Evolutionary conservation across 2,329 filamentous ascomycete species (phyloP).

Genomic region (Cladosporium velox): DNA sequence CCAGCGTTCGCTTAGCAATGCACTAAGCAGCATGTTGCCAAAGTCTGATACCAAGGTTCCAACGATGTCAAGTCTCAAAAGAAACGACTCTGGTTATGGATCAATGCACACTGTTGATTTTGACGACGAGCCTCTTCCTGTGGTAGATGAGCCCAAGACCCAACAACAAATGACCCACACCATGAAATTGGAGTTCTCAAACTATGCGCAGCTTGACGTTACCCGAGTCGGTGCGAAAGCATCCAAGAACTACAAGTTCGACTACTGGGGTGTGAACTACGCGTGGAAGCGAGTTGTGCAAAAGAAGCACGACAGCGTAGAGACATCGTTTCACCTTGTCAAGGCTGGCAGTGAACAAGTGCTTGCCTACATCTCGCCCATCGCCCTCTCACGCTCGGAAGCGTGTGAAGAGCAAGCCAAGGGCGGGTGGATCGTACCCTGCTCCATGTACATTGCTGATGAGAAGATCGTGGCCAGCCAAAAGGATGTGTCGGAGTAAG

Average conservation of each 20-base stretch:
- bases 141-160: constrained; percentile 38
- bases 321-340: constrained; percentile 55
- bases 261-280: constrained; percentile 89
- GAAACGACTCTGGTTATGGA: constrained; percentile 62
- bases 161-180: constrained; percentile 55
- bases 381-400: constrained; percentile 71
- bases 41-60: constrained; percentile 55
- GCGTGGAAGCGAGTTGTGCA: constrained; percentile 76
- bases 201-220: constrained; percentile 90
- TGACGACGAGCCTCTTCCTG: constrained; percentile 37
- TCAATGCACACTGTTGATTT: constrained; percentile 48
- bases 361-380: constrained; percentile 83
- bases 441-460: constrained; percentile 87
- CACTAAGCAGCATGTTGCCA: constrained; percentile 57
- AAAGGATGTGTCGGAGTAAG: constrained; percentile 87
- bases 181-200: constrained; percentile 91
- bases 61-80: constrained; percentile 49
- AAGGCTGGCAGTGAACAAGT: constrained; percentile 48
- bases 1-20: constrained; percentile 62
- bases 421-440: constrained; percentile 88
- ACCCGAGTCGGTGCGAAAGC: constrained; percentile 66
- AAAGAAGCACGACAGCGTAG: constrained; percentile 63
- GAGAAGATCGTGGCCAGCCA: constrained; percentile 65
- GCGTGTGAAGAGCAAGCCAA: constrained; percentile 70
- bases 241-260: constrained; percentile 81